Percentiles rank a stretch among this genome's conserved stretches.
phyloP scores from a whole-genome alignment of 495 filamentous ascomycete genomes.

The Neurospora terricola region DNA sequence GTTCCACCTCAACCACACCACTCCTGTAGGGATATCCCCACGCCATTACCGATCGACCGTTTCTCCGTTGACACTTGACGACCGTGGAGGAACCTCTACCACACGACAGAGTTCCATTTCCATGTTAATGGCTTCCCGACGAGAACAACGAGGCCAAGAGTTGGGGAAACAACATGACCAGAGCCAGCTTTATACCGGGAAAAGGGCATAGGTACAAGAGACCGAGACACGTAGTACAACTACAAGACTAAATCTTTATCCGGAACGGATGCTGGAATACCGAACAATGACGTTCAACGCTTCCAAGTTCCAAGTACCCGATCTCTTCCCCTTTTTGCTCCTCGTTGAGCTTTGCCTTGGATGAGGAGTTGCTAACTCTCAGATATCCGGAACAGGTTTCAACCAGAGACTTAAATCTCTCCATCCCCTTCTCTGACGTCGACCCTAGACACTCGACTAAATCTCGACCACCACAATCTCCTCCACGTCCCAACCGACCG shows the following conservation, averaged over 20 bases:
- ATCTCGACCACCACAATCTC: background rate
- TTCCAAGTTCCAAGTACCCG: background rate
- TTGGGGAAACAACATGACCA: background rate
- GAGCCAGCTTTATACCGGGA: no score
- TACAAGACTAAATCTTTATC: background rate
- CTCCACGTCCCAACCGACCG: background rate
- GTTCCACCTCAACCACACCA: background rate
- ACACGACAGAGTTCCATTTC: background rate
- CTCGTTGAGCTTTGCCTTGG: background rate
- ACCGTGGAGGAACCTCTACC: background rate
- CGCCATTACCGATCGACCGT: background rate
- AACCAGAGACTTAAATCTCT: background rate
- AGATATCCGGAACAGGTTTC: background rate
- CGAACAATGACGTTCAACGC: background rate
- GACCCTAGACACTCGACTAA: background rate
- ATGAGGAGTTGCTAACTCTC: background rate
- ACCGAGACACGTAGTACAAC: background rate
- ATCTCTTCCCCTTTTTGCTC: background rate
- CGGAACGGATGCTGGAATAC: background rate
- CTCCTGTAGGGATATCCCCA: background rate
- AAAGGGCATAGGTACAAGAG: no score
- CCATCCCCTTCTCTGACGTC: background rate
- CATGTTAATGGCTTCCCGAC: background rate
- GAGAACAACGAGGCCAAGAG: background rate
- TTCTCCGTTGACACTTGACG: background rate